Conservation (phyloP, 2,329 filamentous ascomycete genomes). For the Fusarium hainanense region DNA sequence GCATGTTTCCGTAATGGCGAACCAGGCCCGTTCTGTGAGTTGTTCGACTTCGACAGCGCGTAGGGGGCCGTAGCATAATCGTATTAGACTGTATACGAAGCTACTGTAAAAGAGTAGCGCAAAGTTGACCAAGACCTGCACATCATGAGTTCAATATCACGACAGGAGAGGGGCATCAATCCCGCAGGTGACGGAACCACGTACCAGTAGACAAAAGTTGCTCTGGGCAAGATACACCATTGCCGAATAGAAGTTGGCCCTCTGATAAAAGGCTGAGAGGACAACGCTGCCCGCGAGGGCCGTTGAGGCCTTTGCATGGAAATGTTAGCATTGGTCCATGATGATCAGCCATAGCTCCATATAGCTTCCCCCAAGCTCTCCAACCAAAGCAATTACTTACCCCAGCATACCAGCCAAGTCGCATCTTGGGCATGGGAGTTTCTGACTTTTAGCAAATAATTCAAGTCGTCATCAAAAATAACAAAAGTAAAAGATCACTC, state of each 20-base stretch:
- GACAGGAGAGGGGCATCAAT: not conserved
- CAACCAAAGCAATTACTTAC: constrained; percentile 55
- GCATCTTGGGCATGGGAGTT: constrained; percentile 60
- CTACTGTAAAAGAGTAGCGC: constrained; percentile 83
- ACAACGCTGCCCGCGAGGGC: constrained; percentile 86
- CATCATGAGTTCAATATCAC: constrained; percentile 16
- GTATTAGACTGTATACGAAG: constrained; percentile 87
- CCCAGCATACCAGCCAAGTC: constrained; percentile 70
- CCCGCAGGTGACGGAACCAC: constrained; percentile 45
- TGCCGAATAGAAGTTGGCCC: constrained; percentile 97
- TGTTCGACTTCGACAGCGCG: constrained; percentile 96
- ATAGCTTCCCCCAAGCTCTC: constrained; percentile 41
- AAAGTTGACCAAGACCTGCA: constrained; percentile 89
- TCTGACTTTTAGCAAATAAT: constrained; percentile 16
- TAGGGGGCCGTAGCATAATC: constrained; percentile 88
- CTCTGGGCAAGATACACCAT: constrained; percentile 97
- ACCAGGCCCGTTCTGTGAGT: constrained; percentile 97
- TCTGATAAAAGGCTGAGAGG: constrained; percentile 90
- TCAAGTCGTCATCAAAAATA: constrained; percentile 18
- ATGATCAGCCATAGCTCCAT: constrained; percentile 38
- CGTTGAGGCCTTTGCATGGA: constrained; percentile 73
- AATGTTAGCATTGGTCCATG: constrained; percentile 35
- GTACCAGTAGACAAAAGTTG: constrained; percentile 91
- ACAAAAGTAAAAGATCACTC: constrained; percentile 31
- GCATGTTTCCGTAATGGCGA: constrained; percentile 95